These are phyloP conservation scores for Scalesia atractyloides DNA, from an alignment of 129 eudicot genomes.

Conservation along the genomic window DNA sequence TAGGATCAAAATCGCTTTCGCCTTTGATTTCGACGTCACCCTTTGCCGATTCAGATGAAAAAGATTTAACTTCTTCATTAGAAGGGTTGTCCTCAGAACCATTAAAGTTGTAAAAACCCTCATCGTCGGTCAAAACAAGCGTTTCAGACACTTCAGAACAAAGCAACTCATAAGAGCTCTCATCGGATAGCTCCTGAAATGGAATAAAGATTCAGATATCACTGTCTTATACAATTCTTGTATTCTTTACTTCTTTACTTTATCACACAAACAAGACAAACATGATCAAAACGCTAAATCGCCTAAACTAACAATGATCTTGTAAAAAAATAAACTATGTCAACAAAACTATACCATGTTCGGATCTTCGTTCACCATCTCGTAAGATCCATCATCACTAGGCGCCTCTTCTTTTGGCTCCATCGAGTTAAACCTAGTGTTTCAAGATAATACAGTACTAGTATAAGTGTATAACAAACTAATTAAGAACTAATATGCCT, in stretches of 20 bases:
- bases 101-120: not conserved
- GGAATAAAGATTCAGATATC: not conserved
- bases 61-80: not conserved
- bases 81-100: conserved; percentile 25
- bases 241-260: not conserved
- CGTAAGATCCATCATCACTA: conserved; percentile 52
- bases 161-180: conserved; percentile 40
- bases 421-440: conserved; percentile 23
- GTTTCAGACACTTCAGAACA: conserved; percentile 39
- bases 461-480: not conserved
- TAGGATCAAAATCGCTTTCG: not conserved
- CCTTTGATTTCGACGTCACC: not conserved
- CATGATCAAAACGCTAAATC: not conserved
- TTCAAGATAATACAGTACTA: not conserved
- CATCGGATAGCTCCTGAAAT: conserved; percentile 39
- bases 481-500: not conserved
- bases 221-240: conserved; percentile 1
- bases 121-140: conserved; percentile 19
- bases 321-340: not conserved
- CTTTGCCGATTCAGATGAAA: not conserved
- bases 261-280: conserved; percentile 6
- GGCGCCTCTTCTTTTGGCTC: conserved; percentile 31
- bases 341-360: conserved; percentile 24
- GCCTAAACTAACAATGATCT: conserved; percentile 1
- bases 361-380: conserved; percentile 28